Conservation (phyloP, 805 yeast genomes). For the Starmera dryadoides region DNA sequence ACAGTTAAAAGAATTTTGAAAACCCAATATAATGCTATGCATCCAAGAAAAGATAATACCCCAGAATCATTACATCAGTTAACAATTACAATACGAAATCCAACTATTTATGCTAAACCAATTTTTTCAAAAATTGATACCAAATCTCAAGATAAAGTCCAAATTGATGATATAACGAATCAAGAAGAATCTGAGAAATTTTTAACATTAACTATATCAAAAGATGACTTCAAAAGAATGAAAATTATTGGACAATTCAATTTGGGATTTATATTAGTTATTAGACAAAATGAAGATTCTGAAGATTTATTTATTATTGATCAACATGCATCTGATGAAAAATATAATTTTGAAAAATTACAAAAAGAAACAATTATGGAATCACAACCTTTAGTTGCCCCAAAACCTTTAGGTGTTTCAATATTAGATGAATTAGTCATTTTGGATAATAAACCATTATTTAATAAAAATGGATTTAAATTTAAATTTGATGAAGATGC, state of each 20-base stretch:
- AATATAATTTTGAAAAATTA: constrained; percentile 76
- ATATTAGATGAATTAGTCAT: constrained; percentile 74
- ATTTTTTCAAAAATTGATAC: too few species aligned
- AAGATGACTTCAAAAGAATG: constrained; percentile 72
- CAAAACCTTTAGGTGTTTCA: constrained; percentile 52
- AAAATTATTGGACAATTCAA: constrained; percentile 88
- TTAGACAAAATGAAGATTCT: constrained; percentile 29
- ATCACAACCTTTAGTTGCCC: constrained; percentile 63
- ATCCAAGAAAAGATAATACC: too few species aligned
- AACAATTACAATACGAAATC: too few species aligned
- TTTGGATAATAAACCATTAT: constrained; percentile 47
- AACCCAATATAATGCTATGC: too few species aligned
- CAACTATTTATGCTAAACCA: too few species aligned
- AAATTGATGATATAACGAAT: constrained; percentile 35
- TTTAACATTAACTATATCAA: constrained; percentile 55
- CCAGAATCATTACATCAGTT: too few species aligned
- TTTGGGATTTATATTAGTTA: constrained; percentile 84
- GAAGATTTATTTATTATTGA: constrained; percentile 82
- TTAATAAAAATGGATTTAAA: constrained; percentile 74
- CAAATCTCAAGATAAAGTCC: neutral
- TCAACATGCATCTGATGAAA: constrained; percentile 98
- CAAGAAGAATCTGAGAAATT: constrained; percentile 47
- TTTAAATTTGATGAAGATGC: constrained; percentile 41
- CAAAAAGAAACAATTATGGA: constrained; percentile 50
- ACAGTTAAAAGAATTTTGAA: too few species aligned